Evolutionary conservation across 2,329 filamentous ascomycete species (phyloP).

Genomic region (Ceratocystis variospora): DNA sequence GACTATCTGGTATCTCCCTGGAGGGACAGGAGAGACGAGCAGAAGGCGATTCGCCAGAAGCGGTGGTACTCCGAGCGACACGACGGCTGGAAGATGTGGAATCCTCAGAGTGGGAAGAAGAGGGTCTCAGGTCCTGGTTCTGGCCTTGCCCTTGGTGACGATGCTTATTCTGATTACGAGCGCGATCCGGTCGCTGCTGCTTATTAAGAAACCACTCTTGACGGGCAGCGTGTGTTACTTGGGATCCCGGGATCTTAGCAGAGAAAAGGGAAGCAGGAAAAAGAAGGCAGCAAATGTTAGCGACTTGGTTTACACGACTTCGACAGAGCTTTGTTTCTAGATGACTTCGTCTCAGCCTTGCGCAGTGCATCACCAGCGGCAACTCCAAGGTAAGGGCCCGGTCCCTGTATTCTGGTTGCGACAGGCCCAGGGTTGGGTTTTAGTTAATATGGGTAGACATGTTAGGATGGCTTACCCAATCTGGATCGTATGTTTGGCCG

Average conservation of each 20-base stretch:
- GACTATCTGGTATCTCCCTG: not conserved
- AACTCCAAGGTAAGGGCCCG: not conserved
- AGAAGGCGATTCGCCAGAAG: not conserved
- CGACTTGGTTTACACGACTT: not conserved
- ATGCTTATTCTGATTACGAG: slow-evolving; percentile 9
- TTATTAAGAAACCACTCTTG: slow-evolving; percentile 11
- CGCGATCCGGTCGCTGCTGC: not conserved
- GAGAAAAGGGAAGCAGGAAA: not conserved
- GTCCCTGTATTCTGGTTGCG: slow-evolving; percentile 7
- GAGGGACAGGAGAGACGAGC: not conserved
- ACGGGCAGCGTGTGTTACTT: slow-evolving; percentile 6
- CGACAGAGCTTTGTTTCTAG: not conserved
- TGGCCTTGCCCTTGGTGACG: not conserved
- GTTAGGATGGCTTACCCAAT: slow-evolving; percentile 13
- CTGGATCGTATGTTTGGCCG: slow-evolving; percentile 16
- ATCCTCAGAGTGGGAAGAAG: not conserved
- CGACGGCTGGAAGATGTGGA: not conserved
- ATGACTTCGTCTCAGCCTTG: slow-evolving; percentile 6
- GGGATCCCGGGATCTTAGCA: slow-evolving; percentile 1
- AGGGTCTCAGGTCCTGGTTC: not conserved
- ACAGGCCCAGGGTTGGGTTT: slow-evolving; percentile 6
- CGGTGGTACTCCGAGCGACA: not conserved
- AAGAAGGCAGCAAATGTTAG: not conserved
- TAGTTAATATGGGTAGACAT: not conserved
- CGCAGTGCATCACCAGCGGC: slow-evolving; percentile 2